Evolutionary conservation across 345 rosid species (phyloP), one percentile per base, ranked within the genome.

Genomic region (Citrus sinensis): DNA sequence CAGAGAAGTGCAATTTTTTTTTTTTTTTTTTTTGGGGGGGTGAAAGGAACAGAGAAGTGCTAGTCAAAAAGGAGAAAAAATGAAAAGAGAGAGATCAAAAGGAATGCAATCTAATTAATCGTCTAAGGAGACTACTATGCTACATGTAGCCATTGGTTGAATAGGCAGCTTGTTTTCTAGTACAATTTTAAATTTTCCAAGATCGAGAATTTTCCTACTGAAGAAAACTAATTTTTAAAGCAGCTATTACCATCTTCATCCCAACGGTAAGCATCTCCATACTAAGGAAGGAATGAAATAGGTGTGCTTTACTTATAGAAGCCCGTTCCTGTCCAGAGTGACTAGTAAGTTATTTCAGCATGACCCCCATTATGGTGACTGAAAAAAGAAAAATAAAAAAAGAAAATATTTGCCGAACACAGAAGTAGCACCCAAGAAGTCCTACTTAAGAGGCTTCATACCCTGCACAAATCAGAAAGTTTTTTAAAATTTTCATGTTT

Each of bases 401-500:
- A 66, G 54, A 65, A 37, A 54, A 11, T 46, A 59, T 32, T 60
- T 24, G 55, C 67, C 67, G 61, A 39, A 32, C 24, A 72, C 8
- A 51, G 8, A 49, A 70, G 46, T 54, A 63, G 49, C 51, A 40
- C 14, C 83, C 11, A 22, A 20, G 64, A 62, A 35, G 60, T 74
- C 79, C 87, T 90, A 92, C 86, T 86, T 92, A 76, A 94, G 88
- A 77, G 95, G 91, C 91, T 94, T 94, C 89, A 94, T 66, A 37
- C 94, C 97, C 97, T 94, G 88, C 32, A 84, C 80, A 82, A 30
- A 24, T 34, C 20, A 39, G 24, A 24, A 79, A 32, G n/a, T 5
- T 10, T 46, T 39, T 4, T 30, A 4, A 62, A n/a, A 67, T 67
- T 66, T 13, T 27, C 32, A 24, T 10, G 11, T 46, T 24, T 62